Conservation (phyloP, 1,284 basidiomycete species). For the Omphalotus olearius region DNA sequence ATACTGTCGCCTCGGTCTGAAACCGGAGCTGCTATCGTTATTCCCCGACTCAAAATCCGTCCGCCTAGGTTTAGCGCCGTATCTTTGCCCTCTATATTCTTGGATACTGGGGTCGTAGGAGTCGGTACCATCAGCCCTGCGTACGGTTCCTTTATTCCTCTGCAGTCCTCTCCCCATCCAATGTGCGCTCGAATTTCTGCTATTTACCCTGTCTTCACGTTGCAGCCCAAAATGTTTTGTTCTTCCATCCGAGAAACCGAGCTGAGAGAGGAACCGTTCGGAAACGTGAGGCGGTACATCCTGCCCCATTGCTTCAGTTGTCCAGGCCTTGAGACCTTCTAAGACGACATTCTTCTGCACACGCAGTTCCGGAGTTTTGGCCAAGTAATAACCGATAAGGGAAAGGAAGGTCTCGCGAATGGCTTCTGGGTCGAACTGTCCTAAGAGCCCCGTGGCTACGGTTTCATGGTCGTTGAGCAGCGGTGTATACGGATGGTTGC, state of each 20-base stretch:
- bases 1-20: too few relatives aligned
- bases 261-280: slow-evolving; percentile 36
- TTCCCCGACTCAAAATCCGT: too few relatives aligned
- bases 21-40: too few relatives aligned
- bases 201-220: too few relatives aligned
- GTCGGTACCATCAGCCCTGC: too few relatives aligned
- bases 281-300: slow-evolving; percentile 46
- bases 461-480: slow-evolving; percentile 24
- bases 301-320: slow-evolving; percentile 48
- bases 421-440: slow-evolving; percentile 48
- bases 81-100: too few relatives aligned
- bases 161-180: too few relatives aligned
- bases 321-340: slow-evolving; percentile 67
- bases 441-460: slow-evolving; percentile 33
- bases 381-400: slow-evolving; percentile 75
- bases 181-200: too few relatives aligned
- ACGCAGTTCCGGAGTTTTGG: slow-evolving; percentile 49
- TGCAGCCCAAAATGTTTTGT: too few relatives aligned
- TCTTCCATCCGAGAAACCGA: slow-evolving; percentile 27
- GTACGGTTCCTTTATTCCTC: too few relatives aligned
- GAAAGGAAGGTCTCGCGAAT: slow-evolving; percentile 67
- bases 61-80: too few relatives aligned
- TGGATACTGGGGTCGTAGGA: too few relatives aligned
- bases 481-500: slow-evolving; percentile 16
- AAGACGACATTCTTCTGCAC: slow-evolving; percentile 45